A percentile compares a stretch with the other conserved stretches of the same genome.
phyloP scores from a whole-genome alignment of 495 filamentous ascomycete genomes.

The Rhizodiscina lignyota region DNA sequence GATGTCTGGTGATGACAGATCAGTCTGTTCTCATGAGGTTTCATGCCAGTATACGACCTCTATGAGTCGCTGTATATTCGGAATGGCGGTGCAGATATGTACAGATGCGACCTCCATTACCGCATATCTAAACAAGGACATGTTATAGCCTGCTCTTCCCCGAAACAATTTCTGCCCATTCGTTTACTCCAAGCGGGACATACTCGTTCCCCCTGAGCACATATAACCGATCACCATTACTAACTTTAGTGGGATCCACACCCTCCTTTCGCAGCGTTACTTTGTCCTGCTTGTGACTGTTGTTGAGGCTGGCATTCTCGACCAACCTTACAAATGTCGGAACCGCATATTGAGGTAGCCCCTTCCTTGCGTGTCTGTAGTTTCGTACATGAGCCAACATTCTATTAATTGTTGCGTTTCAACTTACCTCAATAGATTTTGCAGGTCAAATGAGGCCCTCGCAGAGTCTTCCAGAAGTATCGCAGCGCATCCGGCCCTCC shows the following conservation, averaged over 20 bases:
- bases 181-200: conserved; percentile 41
- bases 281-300: conserved; percentile 82
- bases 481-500: conserved; percentile 68
- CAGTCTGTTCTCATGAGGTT: too few species aligned
- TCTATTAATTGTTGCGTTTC: conserved; percentile 2
- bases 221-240: conserved; percentile 41
- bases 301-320: conserved; percentile 46
- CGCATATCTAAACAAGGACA: too few species aligned
- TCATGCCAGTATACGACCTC: too few species aligned
- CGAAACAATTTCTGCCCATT: conserved; percentile 50
- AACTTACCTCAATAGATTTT: background rate
- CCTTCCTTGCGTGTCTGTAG: conserved; percentile 32
- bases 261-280: conserved; percentile 51
- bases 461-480: conserved; percentile 18
- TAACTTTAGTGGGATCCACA: conserved; percentile 45
- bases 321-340: conserved; percentile 63
- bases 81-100: too few species aligned
- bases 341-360: conserved; percentile 55
- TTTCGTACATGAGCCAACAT: conserved; percentile 3
- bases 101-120: too few species aligned
- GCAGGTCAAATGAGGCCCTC: conserved; percentile 1
- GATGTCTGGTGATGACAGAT: too few species aligned
- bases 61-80: too few species aligned
- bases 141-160: conserved; percentile 55
- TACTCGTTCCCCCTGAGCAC: conserved; percentile 47